phyloP scores from a whole-genome alignment of 169 alveolate genomes.

The Toxoplasma gondii region DNA sequence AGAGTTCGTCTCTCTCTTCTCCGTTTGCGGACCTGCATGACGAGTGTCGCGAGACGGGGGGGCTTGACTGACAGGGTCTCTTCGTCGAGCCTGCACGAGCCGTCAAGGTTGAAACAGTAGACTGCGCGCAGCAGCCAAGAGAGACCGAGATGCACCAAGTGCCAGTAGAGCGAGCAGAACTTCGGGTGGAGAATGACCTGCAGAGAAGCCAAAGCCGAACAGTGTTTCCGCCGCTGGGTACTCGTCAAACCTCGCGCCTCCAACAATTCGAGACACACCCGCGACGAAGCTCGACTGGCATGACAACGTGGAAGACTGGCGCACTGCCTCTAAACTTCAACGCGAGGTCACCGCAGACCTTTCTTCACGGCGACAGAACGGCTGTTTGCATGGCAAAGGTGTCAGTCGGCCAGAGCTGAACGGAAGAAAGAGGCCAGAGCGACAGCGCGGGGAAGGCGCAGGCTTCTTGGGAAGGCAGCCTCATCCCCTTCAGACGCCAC shows the following conservation, averaged over 20 bases:
- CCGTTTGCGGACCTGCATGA: slow-evolving; percentile 71
- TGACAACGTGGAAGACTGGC: no score
- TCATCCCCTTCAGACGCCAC: no score
- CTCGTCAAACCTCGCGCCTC: no score
- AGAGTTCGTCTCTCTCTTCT: no score
- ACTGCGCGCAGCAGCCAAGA: slow-evolving; percentile 66
- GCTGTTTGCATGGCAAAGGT: no score
- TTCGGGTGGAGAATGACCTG: slow-evolving; percentile 53
- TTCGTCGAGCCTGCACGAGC: slow-evolving; percentile 64
- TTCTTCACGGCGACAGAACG: no score
- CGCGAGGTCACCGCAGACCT: no score
- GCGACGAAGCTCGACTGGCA: no score
- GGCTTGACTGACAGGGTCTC: slow-evolving; percentile 72
- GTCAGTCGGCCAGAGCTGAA: no score
- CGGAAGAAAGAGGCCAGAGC: no score
- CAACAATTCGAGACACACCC: neutral
- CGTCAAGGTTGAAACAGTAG: slow-evolving; percentile 72
- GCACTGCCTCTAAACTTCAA: neutral
- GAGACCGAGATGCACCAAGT: slow-evolving; percentile 33
- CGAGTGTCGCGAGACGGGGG: slow-evolving; percentile 80
- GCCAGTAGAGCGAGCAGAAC: slow-evolving; percentile 42
- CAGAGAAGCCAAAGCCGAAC: neutral
- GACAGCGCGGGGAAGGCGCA: no score
- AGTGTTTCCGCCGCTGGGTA: neutral
- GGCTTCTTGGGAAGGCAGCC: no score